Conservation (phyloP, 2,329 filamentous ascomycete species). For the Rutstroemia sp. region DNA sequence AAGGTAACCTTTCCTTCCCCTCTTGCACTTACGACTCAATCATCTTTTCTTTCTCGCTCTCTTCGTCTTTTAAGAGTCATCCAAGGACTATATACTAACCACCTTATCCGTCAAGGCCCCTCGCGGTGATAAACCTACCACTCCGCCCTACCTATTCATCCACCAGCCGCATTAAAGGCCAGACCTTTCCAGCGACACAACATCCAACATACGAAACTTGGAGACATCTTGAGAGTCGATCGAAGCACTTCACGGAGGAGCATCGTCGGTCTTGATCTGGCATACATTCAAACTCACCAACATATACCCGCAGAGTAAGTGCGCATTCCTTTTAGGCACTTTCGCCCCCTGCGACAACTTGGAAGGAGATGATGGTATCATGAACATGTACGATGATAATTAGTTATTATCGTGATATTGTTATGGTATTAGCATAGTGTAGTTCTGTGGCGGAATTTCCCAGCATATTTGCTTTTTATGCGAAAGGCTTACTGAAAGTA, state of each 20-base stretch:
- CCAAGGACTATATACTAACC: background rate
- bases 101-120: background rate
- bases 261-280: background rate
- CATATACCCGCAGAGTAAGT: constrained; percentile 17
- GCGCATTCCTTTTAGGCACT: constrained; percentile 10
- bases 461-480: constrained; percentile 13
- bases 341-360: background rate
- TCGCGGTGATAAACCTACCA: constrained; percentile 5
- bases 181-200: background rate
- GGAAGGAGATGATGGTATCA: background rate
- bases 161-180: constrained; percentile 1
- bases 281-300: constrained; percentile 9
- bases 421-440: background rate
- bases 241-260: background rate
- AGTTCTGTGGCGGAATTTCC: background rate
- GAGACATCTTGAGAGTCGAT: background rate
- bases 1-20: constrained; percentile 11
- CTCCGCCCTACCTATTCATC: background rate
- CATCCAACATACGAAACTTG: background rate
- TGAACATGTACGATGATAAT: constrained; percentile 1
- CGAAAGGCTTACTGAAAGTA: constrained; percentile 13
- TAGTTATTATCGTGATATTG: background rate
- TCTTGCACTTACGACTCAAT: constrained; percentile 9
- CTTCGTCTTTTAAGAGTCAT: background rate
- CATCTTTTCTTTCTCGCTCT: background rate